Conservation (phyloP, 345 rosid species). For the Eucalyptus cloeziana region DNA sequence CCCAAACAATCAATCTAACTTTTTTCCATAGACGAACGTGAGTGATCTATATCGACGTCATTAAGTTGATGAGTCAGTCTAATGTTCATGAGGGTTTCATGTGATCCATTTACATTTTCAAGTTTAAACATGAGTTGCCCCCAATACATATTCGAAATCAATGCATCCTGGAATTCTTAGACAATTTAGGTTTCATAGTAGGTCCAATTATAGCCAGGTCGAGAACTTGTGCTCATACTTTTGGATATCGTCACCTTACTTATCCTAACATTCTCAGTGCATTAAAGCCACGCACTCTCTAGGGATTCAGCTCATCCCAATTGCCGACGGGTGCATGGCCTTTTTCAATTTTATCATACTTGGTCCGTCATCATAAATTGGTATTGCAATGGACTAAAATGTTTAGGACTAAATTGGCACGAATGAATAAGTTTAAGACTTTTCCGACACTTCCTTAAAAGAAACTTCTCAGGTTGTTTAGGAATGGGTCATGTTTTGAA, state of each 20-base stretch:
- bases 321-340: neutral
- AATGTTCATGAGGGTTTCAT: neutral
- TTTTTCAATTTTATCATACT: neutral
- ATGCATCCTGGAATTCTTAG: neutral
- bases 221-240: neutral
- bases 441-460: too few relatives aligned
- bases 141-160: neutral
- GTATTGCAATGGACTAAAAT: too few relatives aligned
- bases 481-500: neutral
- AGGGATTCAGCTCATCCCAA: neutral
- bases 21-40: rapidly evolving
- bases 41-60: neutral
- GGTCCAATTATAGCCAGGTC: neutral
- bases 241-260: neutral
- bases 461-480: neutral
- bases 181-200: neutral
- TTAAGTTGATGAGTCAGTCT: neutral
- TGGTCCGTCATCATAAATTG: neutral
- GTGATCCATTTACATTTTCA: neutral
- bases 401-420: rapidly evolving
- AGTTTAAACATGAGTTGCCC: neutral
- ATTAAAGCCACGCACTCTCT: neutral
- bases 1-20: neutral
- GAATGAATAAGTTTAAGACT: too few relatives aligned
- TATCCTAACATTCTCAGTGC: neutral